Conservation (phyloP, 441 rosid genomes). For the Corymbia citriodora region DNA sequence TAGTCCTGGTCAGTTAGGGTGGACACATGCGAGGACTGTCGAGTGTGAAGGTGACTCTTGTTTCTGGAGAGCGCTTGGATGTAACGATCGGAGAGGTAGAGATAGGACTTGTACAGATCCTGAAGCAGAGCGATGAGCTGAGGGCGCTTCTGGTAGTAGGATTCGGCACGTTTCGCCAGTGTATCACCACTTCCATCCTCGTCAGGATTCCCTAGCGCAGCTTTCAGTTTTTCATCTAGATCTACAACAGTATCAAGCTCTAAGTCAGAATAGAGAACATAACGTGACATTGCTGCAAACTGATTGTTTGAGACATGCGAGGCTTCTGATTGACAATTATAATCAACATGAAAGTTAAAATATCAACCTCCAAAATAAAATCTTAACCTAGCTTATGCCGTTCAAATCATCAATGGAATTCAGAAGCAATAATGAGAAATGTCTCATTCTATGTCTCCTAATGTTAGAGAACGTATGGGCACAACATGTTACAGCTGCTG, state of each 20-base stretch:
- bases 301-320: not conserved
- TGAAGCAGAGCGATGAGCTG: conserved; percentile 45
- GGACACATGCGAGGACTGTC: not conserved
- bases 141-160: conserved; percentile 62
- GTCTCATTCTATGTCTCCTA: not conserved
- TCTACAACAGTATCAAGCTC: conserved; percentile 19
- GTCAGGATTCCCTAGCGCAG: conserved; percentile 18
- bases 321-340: not conserved
- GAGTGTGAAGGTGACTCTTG: conserved; percentile 1
- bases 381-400: not conserved
- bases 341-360: not conserved
- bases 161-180: conserved; percentile 58
- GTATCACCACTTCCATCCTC: conserved; percentile 40
- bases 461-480: not conserved
- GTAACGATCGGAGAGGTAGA: conserved; percentile 34
- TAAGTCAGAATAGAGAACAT: not conserved
- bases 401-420: not conserved
- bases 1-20: not conserved
- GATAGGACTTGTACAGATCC: conserved; percentile 54
- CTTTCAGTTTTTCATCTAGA: conserved; percentile 43
- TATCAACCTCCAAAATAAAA: not conserved
- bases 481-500: not conserved
- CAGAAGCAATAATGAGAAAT: not conserved
- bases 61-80: conserved; percentile 16
- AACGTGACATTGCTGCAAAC: not conserved